phyloP scores from a whole-genome alignment of 148 eudicot genomes.

The Camellia lanceoleosa region DNA sequence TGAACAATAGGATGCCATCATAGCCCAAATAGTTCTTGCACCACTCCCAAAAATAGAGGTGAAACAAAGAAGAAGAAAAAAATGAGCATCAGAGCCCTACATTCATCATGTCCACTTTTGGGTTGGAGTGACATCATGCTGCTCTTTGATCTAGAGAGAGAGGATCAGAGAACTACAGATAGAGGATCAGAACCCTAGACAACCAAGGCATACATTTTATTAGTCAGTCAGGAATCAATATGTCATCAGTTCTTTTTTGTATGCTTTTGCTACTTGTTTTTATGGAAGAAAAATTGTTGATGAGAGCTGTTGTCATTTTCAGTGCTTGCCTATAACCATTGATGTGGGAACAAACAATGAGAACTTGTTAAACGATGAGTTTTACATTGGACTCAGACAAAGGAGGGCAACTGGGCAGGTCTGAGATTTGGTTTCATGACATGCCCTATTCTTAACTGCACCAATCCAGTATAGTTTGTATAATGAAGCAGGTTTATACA shows the following conservation, averaged over 20 bases:
- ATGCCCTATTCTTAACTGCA: not conserved
- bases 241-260: not conserved
- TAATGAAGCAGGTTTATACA: not conserved
- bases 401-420: constrained; percentile 98
- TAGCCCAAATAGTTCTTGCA: too few relatives aligned
- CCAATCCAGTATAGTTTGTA: not conserved
- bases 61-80: too few relatives aligned
- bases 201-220: not conserved
- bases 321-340: constrained; percentile 97
- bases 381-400: constrained; percentile 91
- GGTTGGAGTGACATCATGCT: too few relatives aligned
- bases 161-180: too few relatives aligned
- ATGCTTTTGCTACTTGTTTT: constrained; percentile 2
- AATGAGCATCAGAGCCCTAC: too few relatives aligned
- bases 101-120: too few relatives aligned
- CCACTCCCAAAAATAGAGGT: too few relatives aligned
- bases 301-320: constrained; percentile 18
- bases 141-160: too few relatives aligned
- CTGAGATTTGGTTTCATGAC: not conserved
- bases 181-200: too few relatives aligned
- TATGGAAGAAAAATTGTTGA: not conserved
- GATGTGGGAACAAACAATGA: constrained; percentile 98
- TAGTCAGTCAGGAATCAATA: not conserved
- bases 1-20: too few relatives aligned
- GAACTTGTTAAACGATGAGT: constrained; percentile 72